phyloP scores from a whole-genome alignment of 169 alveolate genomes.

The Eimeria necatrix region DNA sequence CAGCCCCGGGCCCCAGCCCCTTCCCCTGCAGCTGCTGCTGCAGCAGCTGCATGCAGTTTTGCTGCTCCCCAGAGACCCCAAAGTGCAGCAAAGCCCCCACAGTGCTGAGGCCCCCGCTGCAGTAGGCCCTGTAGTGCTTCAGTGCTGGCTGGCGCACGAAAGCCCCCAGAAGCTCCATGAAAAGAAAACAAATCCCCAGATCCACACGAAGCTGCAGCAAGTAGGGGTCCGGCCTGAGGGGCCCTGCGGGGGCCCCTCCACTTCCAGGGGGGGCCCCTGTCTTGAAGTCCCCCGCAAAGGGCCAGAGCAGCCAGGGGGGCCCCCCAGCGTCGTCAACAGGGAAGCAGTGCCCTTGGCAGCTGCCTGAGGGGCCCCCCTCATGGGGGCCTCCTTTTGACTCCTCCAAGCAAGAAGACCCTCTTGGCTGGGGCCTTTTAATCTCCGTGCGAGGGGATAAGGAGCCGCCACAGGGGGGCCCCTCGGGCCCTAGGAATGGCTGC shows the following conservation, averaged over 20 bases:
- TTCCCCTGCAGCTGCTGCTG: not conserved
- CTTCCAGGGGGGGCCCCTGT: not conserved
- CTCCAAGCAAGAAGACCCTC: not conserved
- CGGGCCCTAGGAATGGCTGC: not conserved
- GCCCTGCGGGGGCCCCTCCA: not conserved
- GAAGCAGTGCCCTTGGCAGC: not conserved
- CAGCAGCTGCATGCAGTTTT: not conserved
- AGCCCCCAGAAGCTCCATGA: slow-evolving; percentile 50
- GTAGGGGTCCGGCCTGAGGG: not conserved
- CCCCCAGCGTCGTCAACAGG: not conserved
- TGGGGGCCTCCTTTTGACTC: not conserved
- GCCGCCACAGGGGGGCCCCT: not conserved
- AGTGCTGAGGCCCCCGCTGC: not conserved
- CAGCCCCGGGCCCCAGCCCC: not conserved
- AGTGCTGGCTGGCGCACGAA: not conserved
- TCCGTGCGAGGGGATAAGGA: not conserved
- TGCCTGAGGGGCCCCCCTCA: not conserved
- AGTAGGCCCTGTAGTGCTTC: not conserved
- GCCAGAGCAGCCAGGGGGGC: slow-evolving; percentile 8
- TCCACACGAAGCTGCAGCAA: slow-evolving; percentile 24
- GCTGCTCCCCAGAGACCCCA: not conserved
- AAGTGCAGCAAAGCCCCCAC: not conserved
- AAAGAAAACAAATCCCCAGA: not conserved
- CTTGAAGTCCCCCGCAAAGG: not conserved
- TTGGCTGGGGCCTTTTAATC: not conserved